These are phyloP conservation scores for Debaryomyces udenii DNA, from an alignment of 1,139 yeast genomes.

Conservation along the genomic window DNA sequence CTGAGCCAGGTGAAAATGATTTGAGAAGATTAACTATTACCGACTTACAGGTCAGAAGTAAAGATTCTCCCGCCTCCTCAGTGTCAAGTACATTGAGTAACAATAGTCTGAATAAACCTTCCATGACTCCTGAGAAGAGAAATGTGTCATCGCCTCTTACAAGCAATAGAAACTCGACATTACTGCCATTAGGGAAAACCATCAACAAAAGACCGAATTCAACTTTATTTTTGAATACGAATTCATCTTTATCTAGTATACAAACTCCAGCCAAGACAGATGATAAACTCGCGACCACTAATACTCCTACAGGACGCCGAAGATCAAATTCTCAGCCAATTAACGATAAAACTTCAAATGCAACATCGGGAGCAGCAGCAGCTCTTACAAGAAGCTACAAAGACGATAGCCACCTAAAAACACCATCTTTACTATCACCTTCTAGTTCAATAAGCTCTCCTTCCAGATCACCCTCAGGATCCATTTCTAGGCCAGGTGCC, in stretches of 20 bases:
- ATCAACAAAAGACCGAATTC: constrained; percentile 30
- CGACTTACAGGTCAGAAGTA: constrained; percentile 17
- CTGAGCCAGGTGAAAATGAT: constrained; percentile 15
- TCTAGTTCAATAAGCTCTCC: constrained; percentile 13
- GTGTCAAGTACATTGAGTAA: constrained; percentile 30
- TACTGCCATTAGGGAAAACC: constrained; percentile 16
- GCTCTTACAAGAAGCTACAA: constrained; percentile 28
- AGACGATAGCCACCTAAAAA: constrained; percentile 2
- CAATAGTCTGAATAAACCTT: constrained; percentile 13
- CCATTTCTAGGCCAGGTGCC: constrained; percentile 9
- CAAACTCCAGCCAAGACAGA: constrained; percentile 7
- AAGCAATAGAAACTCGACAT: constrained; percentile 19
- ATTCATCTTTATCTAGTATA: constrained; percentile 23
- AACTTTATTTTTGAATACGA: constrained; percentile 28
- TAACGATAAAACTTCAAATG: constrained; percentile 15
- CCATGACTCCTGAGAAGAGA: constrained; percentile 17
- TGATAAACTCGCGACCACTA: constrained; percentile 10
- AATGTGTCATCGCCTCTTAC: constrained; percentile 23
- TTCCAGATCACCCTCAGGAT: constrained; percentile 13
- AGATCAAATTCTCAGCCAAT: constrained; percentile 47
- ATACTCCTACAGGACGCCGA: constrained; percentile 27
- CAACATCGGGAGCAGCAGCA: constrained; percentile 42
- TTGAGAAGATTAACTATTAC: constrained; percentile 21
- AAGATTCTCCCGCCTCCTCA: constrained; percentile 33
- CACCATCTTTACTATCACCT: constrained; percentile 7